Percentiles rank a stretch among this genome's conserved stretches.
phyloP scores from a whole-genome alignment of 257 asterid genomes.

The Solanum lycopersicoides region DNA sequence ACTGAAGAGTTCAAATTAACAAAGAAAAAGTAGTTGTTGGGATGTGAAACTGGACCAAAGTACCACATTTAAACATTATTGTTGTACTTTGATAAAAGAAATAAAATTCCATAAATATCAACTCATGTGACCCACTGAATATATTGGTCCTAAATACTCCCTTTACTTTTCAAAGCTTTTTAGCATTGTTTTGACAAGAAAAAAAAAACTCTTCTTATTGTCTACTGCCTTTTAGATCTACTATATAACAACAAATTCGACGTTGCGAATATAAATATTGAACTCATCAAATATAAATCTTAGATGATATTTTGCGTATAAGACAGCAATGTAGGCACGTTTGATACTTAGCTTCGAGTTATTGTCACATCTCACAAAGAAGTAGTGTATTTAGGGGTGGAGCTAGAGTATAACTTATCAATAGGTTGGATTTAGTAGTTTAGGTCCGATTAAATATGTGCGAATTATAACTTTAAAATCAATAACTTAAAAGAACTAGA shows the following conservation, averaged over 20 bases:
- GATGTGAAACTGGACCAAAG: slow-evolving; percentile 6
- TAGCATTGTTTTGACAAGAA: background rate
- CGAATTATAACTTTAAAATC: background rate
- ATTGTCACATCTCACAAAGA: background rate
- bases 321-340: background rate
- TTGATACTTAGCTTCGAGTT: background rate
- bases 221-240: background rate
- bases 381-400: background rate
- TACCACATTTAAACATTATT: slow-evolving; percentile 10
- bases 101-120: slow-evolving; percentile 9
- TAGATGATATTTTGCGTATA: background rate
- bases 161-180: background rate
- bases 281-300: background rate
- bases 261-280: background rate
- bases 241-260: background rate
- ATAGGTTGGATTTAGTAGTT: background rate
- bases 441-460: background rate
- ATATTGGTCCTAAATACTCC: background rate
- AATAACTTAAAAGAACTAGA: background rate
- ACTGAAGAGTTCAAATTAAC: background rate
- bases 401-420: background rate
- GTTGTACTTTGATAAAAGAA: slow-evolving; percentile 1
- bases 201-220: background rate
- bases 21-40: background rate
- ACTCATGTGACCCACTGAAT: slow-evolving; percentile 4